Evolutionary conservation across 2,329 filamentous ascomycete genomes (phyloP), one percentile per base, ranked within the genome.

Genomic region (Cryphonectria naterciae): DNA sequence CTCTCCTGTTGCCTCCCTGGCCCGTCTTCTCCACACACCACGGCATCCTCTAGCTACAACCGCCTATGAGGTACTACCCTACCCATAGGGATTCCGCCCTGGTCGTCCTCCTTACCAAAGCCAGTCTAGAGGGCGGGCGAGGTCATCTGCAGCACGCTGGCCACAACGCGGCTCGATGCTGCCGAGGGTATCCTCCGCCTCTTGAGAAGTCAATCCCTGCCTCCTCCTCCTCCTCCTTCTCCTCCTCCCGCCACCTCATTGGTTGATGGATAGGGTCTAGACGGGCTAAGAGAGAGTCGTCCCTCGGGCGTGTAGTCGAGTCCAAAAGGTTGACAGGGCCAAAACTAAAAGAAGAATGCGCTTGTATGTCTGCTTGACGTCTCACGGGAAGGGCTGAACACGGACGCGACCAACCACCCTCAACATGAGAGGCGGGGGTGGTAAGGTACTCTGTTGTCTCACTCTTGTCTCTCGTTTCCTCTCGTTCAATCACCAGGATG

Each of bases 371-470:
- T 49, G 22, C 25, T 35, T 32, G 25, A 35, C 25, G 28, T 58
- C 28, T 58, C 54, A 32, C 54, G 54, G 54, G 54, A 32, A 58
- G 54, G 54, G 54, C 54, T 58, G 54, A 61, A 61, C 35, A 61
- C 58, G 58, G 35, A 61, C 32, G 13, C 19, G 7, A 19, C 54
- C 54, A 32, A 58, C 54, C 54, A 32, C 28, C 28, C 25, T 28
- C 54, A 32, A 32, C 13, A 28, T 35, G 54, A 32, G 54, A 19
- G 54, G 17, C 13, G 5, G 13, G 25, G 28, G 28, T 35, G 25
- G 25, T 22, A 49, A 22, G 46, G 46, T 11, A n/a, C 46, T 49
- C 22, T n/a, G 19, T 49, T 49, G 46, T 49, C 46, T 49, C 46
- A 49, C 46, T 39, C 3, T 39, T 17, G 37, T 32, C 8, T 61